Evolutionary conservation across 2,329 filamentous ascomycete genomes (phyloP), one percentile per base, ranked within the genome.

Genomic region (Colletotrichum camelliae): DNA sequence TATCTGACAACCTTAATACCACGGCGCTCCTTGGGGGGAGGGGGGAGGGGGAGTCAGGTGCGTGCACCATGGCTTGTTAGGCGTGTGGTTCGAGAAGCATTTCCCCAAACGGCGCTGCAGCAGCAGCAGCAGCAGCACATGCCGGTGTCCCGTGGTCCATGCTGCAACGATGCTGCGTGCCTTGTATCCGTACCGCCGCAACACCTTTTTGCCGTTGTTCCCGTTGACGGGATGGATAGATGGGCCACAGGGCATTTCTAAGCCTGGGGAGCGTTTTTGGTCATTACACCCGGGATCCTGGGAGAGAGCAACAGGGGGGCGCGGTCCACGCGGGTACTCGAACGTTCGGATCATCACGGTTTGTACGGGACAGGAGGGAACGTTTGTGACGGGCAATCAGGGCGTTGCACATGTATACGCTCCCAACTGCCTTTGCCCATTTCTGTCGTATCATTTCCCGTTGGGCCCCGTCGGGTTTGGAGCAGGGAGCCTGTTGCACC

Each of bases 1-100:
- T 64, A 64, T 64, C 60, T 64, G 60, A 39, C 61, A 72, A 68
- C 64, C 64, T 72, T 72, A 72, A 67, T 72, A 39, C 33, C 60
- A 64, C 60, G 70, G 48, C 35, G 64, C n/a, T 68, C 60, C 31
- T 21, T 39, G 31, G 24, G 16, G 29, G 33, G 13, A n/a, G 12
- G 31, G 18, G 31, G 8, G n/a, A 27, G 4, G 5, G 48, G 48
- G 9, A n/a, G 27, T 35, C 31, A 31, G 27, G 31, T 62, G 7
- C 18, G 58, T 62, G 27, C 27, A 7, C n/a, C n/a, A 24, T 9
- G 33, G 16, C 18, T 9, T 31, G 29, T n/a, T 57, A 60, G 31
- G 21, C 16, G 18, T 18, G 24, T 24, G 58, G 16, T 62, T 18
- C 29, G 18, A n/a, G 18, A 61, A 29, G 31, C 24, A 61, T n/a